These are phyloP conservation scores for Tricholoma saponaceum DNA, from an alignment of 768 basidiomycete species.

Conservation along the genomic window DNA sequence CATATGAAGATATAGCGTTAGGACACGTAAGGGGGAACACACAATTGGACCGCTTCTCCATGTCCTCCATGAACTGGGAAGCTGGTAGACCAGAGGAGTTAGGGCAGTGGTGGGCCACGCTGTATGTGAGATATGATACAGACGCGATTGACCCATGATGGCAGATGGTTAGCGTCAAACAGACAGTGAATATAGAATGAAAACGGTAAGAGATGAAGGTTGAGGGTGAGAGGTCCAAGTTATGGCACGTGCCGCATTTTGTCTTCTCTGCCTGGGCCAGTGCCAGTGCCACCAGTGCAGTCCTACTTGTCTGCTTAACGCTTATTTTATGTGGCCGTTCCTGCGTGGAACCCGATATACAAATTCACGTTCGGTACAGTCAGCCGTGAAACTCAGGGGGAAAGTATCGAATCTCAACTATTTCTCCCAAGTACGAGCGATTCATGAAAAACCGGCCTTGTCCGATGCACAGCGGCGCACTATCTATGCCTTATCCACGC, in stretches of 20 bases:
- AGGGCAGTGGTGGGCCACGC: not conserved
- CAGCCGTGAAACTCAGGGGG: not conserved
- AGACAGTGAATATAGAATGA: not conserved
- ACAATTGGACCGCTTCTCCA: conserved; percentile 98
- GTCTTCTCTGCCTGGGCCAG: not conserved
- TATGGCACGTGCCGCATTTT: not conserved
- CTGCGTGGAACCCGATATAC: not conserved
- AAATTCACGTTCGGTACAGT: not conserved
- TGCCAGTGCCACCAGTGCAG: too few species aligned
- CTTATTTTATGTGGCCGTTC: not conserved
- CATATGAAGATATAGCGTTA: conserved; percentile 3
- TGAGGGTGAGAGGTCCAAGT: not conserved
- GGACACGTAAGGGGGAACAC: conserved; percentile 29
- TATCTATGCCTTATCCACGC: conserved; percentile 86
- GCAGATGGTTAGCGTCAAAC: conserved; percentile 1
- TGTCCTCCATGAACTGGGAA: conserved; percentile 97
- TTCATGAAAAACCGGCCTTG: conserved; percentile 13
- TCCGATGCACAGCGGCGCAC: conserved; percentile 62
- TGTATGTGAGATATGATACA: conserved; percentile 22
- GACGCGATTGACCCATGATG: conserved; percentile 79
- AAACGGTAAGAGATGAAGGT: not conserved
- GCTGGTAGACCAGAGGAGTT: conserved; percentile 35
- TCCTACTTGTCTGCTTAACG: too few species aligned
- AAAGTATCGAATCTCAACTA: not conserved
- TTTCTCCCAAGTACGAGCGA: not conserved